These are phyloP conservation scores for Zalaria sp. DNA, from an alignment of 2,329 filamentous ascomycete genomes.

Conservation along the genomic window DNA sequence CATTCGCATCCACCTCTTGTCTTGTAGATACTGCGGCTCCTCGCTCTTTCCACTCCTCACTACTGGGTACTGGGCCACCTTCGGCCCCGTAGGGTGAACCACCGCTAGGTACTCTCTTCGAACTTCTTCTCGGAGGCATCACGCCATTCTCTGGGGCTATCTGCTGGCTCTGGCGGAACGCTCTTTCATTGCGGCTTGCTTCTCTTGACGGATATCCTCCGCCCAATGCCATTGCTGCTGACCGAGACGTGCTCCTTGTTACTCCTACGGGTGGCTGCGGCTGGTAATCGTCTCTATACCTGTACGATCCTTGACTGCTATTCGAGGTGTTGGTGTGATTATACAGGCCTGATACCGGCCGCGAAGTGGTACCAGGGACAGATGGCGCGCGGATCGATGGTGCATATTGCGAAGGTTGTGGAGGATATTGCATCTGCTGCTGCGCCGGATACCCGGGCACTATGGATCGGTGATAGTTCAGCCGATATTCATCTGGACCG, in stretches of 20 bases:
- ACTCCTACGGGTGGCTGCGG: conserved; percentile 33
- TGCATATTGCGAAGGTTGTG: conserved; percentile 6
- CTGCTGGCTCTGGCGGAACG: conserved; percentile 49
- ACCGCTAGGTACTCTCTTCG: conserved; percentile 47
- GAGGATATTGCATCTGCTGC: conserved; percentile 6
- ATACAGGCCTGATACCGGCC: conserved; percentile 23
- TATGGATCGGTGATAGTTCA: conserved; percentile 16
- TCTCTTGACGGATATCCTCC: conserved; percentile 51
- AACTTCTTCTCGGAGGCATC: conserved; percentile 62
- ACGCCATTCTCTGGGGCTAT: conserved; percentile 44
- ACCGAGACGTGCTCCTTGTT: conserved; percentile 49
- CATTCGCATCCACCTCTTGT: conserved; percentile 73
- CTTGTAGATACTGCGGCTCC: conserved; percentile 77
- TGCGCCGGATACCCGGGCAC: conserved; percentile 10
- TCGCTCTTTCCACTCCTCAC: conserved; percentile 90
- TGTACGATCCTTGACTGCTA: conserved; percentile 28
- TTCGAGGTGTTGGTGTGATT: conserved; percentile 33
- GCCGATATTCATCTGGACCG: not conserved
- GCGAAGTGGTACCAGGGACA: conserved; percentile 6
- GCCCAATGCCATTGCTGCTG: conserved; percentile 44
- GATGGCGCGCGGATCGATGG: conserved; percentile 9
- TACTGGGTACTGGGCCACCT: conserved; percentile 44
- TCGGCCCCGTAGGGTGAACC: conserved; percentile 40
- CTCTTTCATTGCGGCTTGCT: conserved; percentile 52
- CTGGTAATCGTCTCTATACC: conserved; percentile 32